A percentile compares a stretch with the other conserved stretches of the same genome.
These are phyloP conservation scores for Penicillium canescens DNA, from an alignment of 495 filamentous ascomycete genomes.

Conservation along the genomic window DNA sequence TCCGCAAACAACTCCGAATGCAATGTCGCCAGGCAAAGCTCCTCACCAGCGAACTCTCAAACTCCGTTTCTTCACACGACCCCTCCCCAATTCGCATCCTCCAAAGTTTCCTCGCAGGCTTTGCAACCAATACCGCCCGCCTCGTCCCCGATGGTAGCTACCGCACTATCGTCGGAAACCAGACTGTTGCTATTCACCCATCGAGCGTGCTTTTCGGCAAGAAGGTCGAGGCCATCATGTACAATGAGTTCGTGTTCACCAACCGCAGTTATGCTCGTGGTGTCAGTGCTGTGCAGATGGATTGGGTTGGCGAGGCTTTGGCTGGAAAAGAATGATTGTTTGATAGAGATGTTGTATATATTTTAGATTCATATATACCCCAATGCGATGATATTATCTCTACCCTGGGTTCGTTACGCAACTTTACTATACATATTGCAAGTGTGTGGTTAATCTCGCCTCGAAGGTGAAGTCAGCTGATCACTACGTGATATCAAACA, in stretches of 20 bases:
- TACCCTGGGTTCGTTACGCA: too few species aligned
- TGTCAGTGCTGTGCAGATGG: slow-evolving; percentile 82
- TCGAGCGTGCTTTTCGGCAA: slow-evolving; percentile 80
- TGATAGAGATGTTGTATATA: slow-evolving; percentile 10
- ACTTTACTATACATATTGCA: too few species aligned
- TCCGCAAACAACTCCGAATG: slow-evolving; percentile 81
- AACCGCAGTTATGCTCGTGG: slow-evolving; percentile 87
- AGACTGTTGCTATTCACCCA: slow-evolving; percentile 87
- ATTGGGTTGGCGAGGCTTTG: slow-evolving; percentile 79
- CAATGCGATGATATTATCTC: background rate
- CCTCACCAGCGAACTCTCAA: slow-evolving; percentile 26
- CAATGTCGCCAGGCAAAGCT: slow-evolving; percentile 55
- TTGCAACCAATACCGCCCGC: slow-evolving; percentile 78
- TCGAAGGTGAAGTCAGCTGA: too few species aligned
- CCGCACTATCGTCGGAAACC: slow-evolving; percentile 77
- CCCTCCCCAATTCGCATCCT: slow-evolving; percentile 56
- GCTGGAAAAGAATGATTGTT: slow-evolving; percentile 25
- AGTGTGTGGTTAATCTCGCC: too few species aligned
- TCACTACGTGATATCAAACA: too few species aligned
- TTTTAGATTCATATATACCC: slow-evolving; percentile 17
- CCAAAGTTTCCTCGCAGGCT: slow-evolving; percentile 80
- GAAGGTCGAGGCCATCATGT: slow-evolving; percentile 94
- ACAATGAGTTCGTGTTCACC: slow-evolving; percentile 93
- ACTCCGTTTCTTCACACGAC: slow-evolving; percentile 17
- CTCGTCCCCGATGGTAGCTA: slow-evolving; percentile 84